Percentiles rank a stretch among this genome's conserved stretches.
phyloP scores from a whole-genome alignment of 257 asterid genomes.

The Craterostigma plantagineum region DNA sequence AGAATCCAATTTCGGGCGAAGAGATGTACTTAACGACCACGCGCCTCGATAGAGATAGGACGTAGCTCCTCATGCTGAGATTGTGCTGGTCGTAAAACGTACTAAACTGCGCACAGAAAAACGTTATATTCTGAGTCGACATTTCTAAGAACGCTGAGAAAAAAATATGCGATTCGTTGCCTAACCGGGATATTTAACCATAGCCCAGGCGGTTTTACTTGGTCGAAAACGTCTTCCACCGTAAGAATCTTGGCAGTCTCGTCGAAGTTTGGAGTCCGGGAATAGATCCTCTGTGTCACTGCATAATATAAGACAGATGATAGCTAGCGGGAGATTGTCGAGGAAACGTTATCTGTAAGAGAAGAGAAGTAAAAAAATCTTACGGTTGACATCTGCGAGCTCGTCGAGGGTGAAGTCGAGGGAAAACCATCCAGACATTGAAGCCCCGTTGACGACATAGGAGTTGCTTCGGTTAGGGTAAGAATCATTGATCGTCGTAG shows the following conservation, averaged over 20 bases:
- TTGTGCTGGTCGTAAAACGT: constrained; percentile 59
- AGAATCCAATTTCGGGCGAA: constrained; percentile 78
- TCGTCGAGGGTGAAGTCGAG: constrained; percentile 45
- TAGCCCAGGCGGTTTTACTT: constrained; percentile 23
- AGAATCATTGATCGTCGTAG: constrained; percentile 11
- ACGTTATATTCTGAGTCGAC: constrained; percentile 9
- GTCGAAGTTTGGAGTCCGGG: constrained; percentile 43
- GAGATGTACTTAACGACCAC: constrained; percentile 39
- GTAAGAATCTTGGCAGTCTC: constrained; percentile 20
- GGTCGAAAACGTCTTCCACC: constrained; percentile 20
- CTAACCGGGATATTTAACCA: constrained; percentile 78
- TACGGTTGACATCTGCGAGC: constrained; percentile 28
- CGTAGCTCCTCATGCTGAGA: constrained; percentile 52
- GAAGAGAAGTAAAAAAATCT: too few species aligned
- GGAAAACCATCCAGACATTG: constrained; percentile 40
- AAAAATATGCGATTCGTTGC: background rate
- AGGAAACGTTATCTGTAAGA: too few species aligned
- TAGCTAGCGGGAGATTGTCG: too few species aligned
- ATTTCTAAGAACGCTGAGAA: constrained; percentile 3
- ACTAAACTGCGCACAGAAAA: constrained; percentile 49
- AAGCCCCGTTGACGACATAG: constrained; percentile 42
- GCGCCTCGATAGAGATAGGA: constrained; percentile 35
- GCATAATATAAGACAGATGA: too few species aligned
- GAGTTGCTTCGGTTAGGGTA: constrained; percentile 10
- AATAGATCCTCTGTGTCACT: constrained; percentile 48